Conservation (phyloP, 169 alveolate genomes). For the Amoebophrya sp. region DNA sequence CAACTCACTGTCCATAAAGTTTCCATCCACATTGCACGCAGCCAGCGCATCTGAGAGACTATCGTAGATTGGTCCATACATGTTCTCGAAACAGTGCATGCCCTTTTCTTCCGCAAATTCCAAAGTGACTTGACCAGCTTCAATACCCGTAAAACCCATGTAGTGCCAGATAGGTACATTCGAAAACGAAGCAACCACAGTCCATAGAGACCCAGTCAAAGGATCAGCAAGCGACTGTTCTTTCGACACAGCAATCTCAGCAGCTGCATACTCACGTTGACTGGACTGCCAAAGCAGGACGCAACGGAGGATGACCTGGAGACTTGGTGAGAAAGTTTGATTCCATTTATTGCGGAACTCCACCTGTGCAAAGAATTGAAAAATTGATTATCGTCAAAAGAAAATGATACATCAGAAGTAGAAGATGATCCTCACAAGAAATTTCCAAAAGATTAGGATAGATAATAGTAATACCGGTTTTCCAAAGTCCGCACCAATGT, state of each 20-base stretch:
- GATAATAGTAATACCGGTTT: neutral
- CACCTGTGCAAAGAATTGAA: too few species aligned
- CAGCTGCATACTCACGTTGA: neutral
- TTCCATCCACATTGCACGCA: neutral
- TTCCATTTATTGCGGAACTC: too few species aligned
- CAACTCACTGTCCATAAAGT: too few species aligned
- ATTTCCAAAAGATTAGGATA: too few species aligned
- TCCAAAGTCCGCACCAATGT: neutral
- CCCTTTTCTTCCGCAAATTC: neutral
- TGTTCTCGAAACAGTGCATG: neutral
- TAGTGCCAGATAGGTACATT: neutral
- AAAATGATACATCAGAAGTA: too few species aligned
- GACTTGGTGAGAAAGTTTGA: too few species aligned
- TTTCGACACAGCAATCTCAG: neutral
- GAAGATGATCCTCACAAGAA: too few species aligned
- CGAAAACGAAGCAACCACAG: neutral
- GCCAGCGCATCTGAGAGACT: neutral
- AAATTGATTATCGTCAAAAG: too few species aligned
- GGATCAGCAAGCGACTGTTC: neutral
- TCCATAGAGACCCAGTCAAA: neutral
- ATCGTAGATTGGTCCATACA: neutral
- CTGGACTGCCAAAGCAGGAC: neutral
- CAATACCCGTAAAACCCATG: constrained; percentile 12
- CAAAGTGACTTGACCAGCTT: neutral
- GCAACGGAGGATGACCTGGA: too few species aligned